phyloP scores from a whole-genome alignment of 2,329 filamentous ascomycete genomes.

The Ophiostoma sp. region DNA sequence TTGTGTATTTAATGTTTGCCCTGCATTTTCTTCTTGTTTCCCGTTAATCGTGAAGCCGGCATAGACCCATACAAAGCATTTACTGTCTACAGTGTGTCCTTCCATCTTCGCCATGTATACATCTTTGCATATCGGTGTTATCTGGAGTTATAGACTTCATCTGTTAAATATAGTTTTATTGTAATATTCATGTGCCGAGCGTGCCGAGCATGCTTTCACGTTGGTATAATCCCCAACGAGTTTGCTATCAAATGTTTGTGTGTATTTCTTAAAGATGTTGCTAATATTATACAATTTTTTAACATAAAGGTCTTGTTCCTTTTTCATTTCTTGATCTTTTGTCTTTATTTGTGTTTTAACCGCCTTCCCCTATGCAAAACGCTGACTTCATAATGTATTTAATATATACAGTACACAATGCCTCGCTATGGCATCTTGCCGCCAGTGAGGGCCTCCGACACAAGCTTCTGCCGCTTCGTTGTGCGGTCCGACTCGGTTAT shows the following conservation, averaged over 20 bases:
- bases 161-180: not conserved
- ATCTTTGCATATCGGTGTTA: not conserved
- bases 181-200: not conserved
- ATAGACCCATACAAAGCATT: not conserved
- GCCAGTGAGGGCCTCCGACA: conserved; percentile 56
- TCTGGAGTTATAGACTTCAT: not conserved
- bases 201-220: too few relatives aligned
- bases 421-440: conserved; percentile 44
- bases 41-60: not conserved
- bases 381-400: not conserved
- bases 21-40: not conserved
- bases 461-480: conserved; percentile 46
- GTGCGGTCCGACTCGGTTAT: conserved; percentile 43
- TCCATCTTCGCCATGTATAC: not conserved
- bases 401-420: not conserved
- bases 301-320: not conserved
- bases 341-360: not conserved
- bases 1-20: not conserved
- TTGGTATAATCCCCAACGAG: not conserved
- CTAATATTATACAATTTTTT: not conserved
- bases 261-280: not conserved
- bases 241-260: not conserved
- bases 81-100: not conserved
- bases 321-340: not conserved
- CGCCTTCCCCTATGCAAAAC: not conserved